phyloP scores from a whole-genome alignment of 495 filamentous ascomycete genomes.

The Annulohypoxylon stygium region DNA sequence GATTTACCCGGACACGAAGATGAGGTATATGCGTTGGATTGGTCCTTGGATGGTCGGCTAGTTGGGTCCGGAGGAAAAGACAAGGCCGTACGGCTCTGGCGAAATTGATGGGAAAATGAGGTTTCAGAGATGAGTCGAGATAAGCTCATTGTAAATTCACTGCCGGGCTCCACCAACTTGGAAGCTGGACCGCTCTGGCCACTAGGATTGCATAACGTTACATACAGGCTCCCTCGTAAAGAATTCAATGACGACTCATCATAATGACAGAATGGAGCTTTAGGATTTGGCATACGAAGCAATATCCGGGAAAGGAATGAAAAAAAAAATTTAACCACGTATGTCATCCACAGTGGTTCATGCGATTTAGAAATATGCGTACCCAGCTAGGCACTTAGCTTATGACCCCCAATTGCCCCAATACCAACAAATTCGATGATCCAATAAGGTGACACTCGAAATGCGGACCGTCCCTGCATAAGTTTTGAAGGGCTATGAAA shows the following conservation, averaged over 20 bases:
- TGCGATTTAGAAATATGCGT: neutral
- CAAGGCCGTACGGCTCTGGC: slow-evolving; percentile 89
- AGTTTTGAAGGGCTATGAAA: slow-evolving; percentile 25
- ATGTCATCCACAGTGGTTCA: slow-evolving; percentile 15
- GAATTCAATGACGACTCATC: slow-evolving; percentile 17
- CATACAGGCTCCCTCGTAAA: slow-evolving; percentile 10
- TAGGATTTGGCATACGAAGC: slow-evolving; percentile 19
- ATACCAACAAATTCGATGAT: slow-evolving; percentile 27
- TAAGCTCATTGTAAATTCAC: slow-evolving; percentile 38
- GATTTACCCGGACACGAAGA: slow-evolving; percentile 96
- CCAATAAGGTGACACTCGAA: slow-evolving; percentile 44
- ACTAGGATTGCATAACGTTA: slow-evolving; percentile 21
- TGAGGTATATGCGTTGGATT: slow-evolving; percentile 92
- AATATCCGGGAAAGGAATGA: neutral
- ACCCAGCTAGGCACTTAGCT: neutral
- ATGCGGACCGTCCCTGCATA: slow-evolving; percentile 49
- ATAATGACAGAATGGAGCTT: slow-evolving; percentile 22
- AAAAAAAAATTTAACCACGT: slow-evolving; percentile 22
- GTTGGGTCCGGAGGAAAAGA: slow-evolving; percentile 94
- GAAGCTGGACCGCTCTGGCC: slow-evolving; percentile 22
- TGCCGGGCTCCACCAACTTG: slow-evolving; percentile 21
- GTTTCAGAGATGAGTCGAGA: slow-evolving; percentile 35
- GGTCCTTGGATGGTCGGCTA: slow-evolving; percentile 86
- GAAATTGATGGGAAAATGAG: slow-evolving; percentile 56
- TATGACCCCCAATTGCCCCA: slow-evolving; percentile 7